A percentile compares a stretch with the other conserved stretches of the same genome.
Conservation (phyloP, 305 asterid genomes). For the Solanum hybrid region DNA sequence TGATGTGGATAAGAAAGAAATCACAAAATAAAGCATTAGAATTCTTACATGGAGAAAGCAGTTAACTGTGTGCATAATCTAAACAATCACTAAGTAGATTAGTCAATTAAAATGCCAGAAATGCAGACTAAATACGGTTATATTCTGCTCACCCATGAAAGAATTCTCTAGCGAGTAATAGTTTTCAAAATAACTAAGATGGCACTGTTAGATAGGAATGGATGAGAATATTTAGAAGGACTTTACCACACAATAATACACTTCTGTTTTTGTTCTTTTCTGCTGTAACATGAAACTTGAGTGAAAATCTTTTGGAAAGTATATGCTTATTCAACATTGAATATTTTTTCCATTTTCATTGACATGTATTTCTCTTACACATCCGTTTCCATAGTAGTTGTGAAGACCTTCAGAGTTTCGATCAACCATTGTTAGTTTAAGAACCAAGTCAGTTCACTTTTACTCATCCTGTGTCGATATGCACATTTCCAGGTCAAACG, state of each 20-base stretch:
- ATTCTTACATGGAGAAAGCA: not conserved
- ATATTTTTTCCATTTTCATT: not conserved
- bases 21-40: not conserved
- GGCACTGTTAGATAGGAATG: not conserved
- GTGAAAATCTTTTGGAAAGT: not conserved
- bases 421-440: not conserved
- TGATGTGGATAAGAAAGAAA: not conserved
- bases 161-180: not conserved
- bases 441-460: not conserved
- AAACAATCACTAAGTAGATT: not conserved
- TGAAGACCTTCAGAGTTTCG: not conserved
- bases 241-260: not conserved
- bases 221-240: not conserved
- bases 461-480: not conserved
- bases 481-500: constrained; percentile 49
- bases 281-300: not conserved
- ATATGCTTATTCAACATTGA: not conserved
- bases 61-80: not conserved
- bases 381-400: not conserved
- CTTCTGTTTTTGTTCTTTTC: not conserved
- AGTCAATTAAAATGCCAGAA: not conserved
- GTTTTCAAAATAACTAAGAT: not conserved
- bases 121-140: not conserved
- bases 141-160: not conserved
- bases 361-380: not conserved